Evolutionary conservation across 1,139 yeast species (phyloP).

Genomic region (Entelexis sorbosivorans): DNA sequence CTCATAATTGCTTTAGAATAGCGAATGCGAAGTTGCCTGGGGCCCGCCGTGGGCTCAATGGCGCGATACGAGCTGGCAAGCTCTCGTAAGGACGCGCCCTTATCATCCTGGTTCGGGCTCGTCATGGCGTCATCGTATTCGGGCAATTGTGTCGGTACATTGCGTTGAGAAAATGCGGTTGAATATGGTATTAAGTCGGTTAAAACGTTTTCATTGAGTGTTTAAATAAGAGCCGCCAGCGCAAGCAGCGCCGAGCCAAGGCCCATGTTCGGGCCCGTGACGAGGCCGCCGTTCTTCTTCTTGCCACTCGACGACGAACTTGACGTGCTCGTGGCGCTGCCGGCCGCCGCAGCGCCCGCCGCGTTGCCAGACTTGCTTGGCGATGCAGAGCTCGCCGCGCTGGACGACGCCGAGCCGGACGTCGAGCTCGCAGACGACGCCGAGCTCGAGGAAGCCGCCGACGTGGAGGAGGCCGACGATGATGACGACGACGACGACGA

Average conservation of each 20-base stretch:
- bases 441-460: background rate
- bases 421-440: slow-evolving; percentile 8
- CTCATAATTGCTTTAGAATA: too few relatives aligned
- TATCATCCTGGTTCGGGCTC: too few relatives aligned
- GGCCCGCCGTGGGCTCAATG: too few relatives aligned
- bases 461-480: background rate
- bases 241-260: slow-evolving; percentile 1
- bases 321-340: background rate
- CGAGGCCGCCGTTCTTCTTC: slow-evolving; percentile 6
- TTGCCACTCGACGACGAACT: slow-evolving; percentile 1
- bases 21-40: too few relatives aligned
- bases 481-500: background rate
- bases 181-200: background rate
- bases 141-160: too few relatives aligned
- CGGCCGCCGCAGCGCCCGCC: background rate
- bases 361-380: background rate
- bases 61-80: too few relatives aligned
- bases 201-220: background rate
- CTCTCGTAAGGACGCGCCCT: too few relatives aligned
- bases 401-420: slow-evolving; percentile 1
- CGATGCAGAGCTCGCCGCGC: background rate
- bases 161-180: too few relatives aligned
- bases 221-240: background rate
- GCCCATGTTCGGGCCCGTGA: slow-evolving; percentile 3
- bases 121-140: too few relatives aligned